Conservation (phyloP, 1,284 basidiomycete species). For the Apiotrichum sp. region DNA sequence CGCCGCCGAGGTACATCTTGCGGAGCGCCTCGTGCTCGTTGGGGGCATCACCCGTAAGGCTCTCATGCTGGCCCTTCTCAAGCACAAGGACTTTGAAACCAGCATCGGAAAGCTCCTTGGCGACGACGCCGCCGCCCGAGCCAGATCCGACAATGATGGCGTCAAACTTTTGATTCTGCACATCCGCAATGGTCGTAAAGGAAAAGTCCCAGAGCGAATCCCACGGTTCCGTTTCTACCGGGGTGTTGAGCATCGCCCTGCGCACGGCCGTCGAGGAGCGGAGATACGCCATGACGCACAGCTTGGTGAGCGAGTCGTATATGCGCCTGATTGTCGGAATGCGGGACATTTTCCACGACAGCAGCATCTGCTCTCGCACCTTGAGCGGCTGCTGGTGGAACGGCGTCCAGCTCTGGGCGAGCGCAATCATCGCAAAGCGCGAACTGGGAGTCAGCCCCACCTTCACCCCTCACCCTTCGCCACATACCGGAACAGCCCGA, state of each 20-base stretch:
- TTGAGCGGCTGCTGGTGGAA: slow-evolving; percentile 11
- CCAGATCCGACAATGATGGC: slow-evolving; percentile 48
- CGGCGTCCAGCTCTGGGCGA: slow-evolving; percentile 6
- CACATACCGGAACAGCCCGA: slow-evolving; percentile 19
- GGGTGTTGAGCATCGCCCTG: slow-evolving; percentile 10
- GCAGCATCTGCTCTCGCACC: slow-evolving; percentile 11
- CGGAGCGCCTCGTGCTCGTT: slow-evolving; percentile 41
- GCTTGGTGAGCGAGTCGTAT: slow-evolving; percentile 14
- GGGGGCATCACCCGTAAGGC: slow-evolving; percentile 37
- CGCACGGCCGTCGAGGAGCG: slow-evolving; percentile 7
- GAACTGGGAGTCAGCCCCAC: neutral
- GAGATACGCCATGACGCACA: slow-evolving; percentile 7
- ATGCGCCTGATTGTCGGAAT: slow-evolving; percentile 8
- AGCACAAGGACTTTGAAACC: slow-evolving; percentile 45
- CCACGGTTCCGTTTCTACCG: neutral
- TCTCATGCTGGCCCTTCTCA: slow-evolving; percentile 48
- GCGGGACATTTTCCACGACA: slow-evolving; percentile 9
- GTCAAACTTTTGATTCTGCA: neutral
- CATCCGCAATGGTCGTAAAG: neutral
- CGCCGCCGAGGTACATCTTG: slow-evolving; percentile 45
- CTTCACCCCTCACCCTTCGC: too few relatives aligned
- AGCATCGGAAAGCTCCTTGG: slow-evolving; percentile 40
- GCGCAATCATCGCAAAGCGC: slow-evolving; percentile 5
- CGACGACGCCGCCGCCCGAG: slow-evolving; percentile 47
- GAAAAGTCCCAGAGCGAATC: slow-evolving; percentile 2